Evolutionary conservation across 352 stramenopile species (phyloP), one percentile per base, ranked within the genome.

Genomic region (Phytopythium boreale): DNA sequence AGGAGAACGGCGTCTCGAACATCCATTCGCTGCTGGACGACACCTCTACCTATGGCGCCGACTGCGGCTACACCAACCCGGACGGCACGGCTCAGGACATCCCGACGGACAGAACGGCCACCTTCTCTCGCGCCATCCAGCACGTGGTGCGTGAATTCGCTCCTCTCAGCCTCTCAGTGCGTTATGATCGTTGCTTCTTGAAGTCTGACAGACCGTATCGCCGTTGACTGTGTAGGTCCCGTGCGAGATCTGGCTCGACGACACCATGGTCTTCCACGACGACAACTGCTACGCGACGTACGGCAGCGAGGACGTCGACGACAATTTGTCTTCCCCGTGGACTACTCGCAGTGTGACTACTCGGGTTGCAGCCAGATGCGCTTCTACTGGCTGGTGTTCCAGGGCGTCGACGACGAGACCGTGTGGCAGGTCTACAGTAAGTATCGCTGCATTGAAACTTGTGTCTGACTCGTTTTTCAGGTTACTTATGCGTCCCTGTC

Each of bases 361-460:
- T 22, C n/a, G n/a, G 61, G 68, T 10, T 76, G 70, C 55, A 77
- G 71, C 62, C 27, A 57, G 51, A 46, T 77, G 27, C 67, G 70
- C 9, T 77, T 76, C 55, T 77, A 74, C 50, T 72, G 61, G 63
- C 37, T 77, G 19, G 67, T 63, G 5, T 71, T 77, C 57, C 67
- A 74, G 31, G 67, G 67, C 29, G 50, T 68, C 22, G 44, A 56
- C 20, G 60, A 29, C 37, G 63, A 74, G 63, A 67, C 65, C 44
- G 56, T 71, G 34, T 72, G 67, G 70, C 63, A 77, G 43, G 66
- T 72, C 27, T 77, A 73, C 59, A 74, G 69, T 76, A 62, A 58
- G 59, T 74, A 1, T 26, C 29, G 19, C 8, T 14, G 2, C 20
- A 12, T 8, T 39, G 12, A 43, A 19, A 3, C 29, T 34, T 7